Evolutionary conservation across 371 early-diverging fungal species (phyloP), one percentile per base, ranked within the genome.

Genomic region (Lichtheimia ornata): DNA sequence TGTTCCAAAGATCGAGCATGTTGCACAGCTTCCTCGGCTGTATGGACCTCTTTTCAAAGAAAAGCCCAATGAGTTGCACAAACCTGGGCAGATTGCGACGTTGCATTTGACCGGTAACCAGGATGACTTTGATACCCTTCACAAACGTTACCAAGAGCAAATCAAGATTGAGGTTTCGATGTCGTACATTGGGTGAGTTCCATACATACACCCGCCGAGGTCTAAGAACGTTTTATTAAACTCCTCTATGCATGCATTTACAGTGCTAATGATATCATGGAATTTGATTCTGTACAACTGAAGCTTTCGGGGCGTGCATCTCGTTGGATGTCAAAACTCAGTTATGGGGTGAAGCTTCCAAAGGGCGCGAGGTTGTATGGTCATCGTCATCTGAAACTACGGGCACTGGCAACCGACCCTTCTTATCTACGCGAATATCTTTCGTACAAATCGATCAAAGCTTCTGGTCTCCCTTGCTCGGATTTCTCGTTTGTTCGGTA

Each of bases 371-470:
- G 49, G 1, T 68, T 59, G 13, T 51, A 51, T 44, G 61, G 64
- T 11, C 68, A 60, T 27, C 64, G 59, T 41, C 56, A 66, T 5
- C 12, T 76, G 22, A 76, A 76, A 42, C 60, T 76, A 3, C 63
- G 76, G 22, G 58, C 73, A 1, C 15, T 76, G 5, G 56, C 59
- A 20, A 68, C 63, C 0, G 76, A 76, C 53, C 73, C 72, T 2
- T 72, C 76, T 5, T 76, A 76, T 25, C 24, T 76, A 6, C 76
- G 73, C 30, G 76, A 76, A 56, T 0, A 57, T 44, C 13, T 72
- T 64, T 44, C 67, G 64, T 25, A 47, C 63, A 11, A 15, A 47
- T 18, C 47, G 7, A 20, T 47, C 20, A 20, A n/a, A 20, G n/a
- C 47, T 20, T n/a, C 20, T n/a, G 47, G 47, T 20, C 20, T 47